phyloP scores from a whole-genome alignment of 495 filamentous ascomycete genomes.

The Tuber calosporum region DNA sequence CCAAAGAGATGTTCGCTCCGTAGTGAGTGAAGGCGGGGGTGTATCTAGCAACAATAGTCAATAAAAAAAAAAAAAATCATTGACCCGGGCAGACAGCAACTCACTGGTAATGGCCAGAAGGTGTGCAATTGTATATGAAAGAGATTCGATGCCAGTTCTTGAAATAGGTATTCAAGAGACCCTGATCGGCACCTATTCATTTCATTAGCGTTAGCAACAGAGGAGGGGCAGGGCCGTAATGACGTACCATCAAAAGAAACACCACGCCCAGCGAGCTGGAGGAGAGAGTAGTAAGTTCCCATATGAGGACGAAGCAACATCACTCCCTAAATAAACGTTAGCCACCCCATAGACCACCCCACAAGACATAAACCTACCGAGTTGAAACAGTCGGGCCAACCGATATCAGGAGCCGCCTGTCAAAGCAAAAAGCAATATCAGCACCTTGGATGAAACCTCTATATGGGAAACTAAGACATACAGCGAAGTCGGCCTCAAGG shows the following conservation, averaged over 20 bases:
- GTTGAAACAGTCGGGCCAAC: conserved; percentile 98
- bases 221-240: neutral
- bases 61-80: neutral
- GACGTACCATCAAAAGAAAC: conserved; percentile 79
- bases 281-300: conserved; percentile 77
- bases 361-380: conserved; percentile 46
- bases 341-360: conserved; percentile 11
- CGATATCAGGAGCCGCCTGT: conserved; percentile 79
- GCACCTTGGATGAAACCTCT: conserved; percentile 15
- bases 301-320: conserved; percentile 84
- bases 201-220: conserved; percentile 18
- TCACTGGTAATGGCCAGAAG: conserved; percentile 37
- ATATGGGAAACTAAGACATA: conserved; percentile 12
- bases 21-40: conserved; percentile 85
- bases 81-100: neutral
- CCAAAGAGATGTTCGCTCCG: conserved; percentile 72
- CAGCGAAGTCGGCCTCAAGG: conserved; percentile 59
- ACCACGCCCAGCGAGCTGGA: conserved; percentile 71
- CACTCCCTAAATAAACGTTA: conserved; percentile 52
- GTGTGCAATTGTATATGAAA: conserved; percentile 92
- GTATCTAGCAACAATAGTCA: conserved; percentile 29
- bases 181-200: conserved; percentile 66
- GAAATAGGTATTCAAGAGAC: conserved; percentile 92
- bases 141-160: conserved; percentile 76
- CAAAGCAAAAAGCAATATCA: conserved; percentile 12